Base-by-base conservation (phyloP, 805 yeast species). In the Wickerhamomyces bovis region DNA sequence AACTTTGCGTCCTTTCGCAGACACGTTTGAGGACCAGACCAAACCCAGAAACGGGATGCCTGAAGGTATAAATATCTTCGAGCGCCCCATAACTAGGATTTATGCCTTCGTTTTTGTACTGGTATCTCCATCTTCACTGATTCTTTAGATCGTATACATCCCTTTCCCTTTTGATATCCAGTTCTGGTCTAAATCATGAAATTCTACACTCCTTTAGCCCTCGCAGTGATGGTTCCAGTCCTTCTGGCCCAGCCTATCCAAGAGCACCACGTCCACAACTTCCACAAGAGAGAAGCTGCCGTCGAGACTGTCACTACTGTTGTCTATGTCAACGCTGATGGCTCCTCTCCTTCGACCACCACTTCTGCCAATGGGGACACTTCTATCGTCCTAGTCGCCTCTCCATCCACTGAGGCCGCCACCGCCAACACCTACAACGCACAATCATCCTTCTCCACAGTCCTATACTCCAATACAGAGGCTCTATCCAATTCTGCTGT, bases 221-320 rank as follows among this genome's bases (percentile, higher is more conserved):
- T 47, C 15, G 22, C 22, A 22, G 22, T 31, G 16, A 22, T 39
- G 23, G 18, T 39, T 18, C 33, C 43, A 39, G 30, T 44, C 11
- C 36, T 30, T 40, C 12, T 43, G 13, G 52, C 57, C 16, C 51
- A 45, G 6, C 56, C 58, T 4, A 39, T 45, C 25, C 81, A 76
- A 50, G 69, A 66, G 44, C 81, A 78, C 61, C 73, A 76, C 51
- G 66, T 69, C 36, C 75, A 72, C 45, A 68, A 76, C 51, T 65
- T 69, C 36, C 75, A 72, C 45, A 68, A 69, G 54, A 71, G 76
- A 58, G 78, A 71, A 52, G 41, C 76, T 49, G 74, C 65, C 28
- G 58, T 58, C 40, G 76, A 65, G 44, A 70, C 76, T 21, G 70
- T 67, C 31, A 61, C 62, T 10, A 38, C 53, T 25, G 50, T 55